These are phyloP conservation scores for Metschnikowia koreensis DNA, from an alignment of 805 yeast genomes.

Conservation along the genomic window DNA sequence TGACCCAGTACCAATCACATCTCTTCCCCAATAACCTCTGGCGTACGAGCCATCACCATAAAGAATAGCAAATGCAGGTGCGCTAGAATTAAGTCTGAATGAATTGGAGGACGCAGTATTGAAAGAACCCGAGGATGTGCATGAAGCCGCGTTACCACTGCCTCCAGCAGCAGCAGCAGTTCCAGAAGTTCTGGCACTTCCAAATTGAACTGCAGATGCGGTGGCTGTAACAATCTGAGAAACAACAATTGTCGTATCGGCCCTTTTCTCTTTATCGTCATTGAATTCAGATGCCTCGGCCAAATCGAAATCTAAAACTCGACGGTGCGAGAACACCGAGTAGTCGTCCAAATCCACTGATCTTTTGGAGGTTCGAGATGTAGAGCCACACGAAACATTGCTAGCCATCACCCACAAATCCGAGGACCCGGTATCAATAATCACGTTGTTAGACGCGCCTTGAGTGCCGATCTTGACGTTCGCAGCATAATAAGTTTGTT, in stretches of 20 bases:
- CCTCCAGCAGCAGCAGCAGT: background rate
- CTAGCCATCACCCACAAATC: constrained; percentile 42
- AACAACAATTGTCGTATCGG: background rate
- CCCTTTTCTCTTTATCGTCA: background rate
- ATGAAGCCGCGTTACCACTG: constrained; percentile 13
- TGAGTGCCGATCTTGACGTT: constrained; percentile 13
- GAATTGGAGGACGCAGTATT: constrained; percentile 38
- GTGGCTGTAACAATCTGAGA: background rate
- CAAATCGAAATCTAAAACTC: background rate
- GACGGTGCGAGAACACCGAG: constrained; percentile 2
- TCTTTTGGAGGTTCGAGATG: background rate
- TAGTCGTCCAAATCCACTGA: background rate
- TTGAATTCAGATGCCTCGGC: background rate
- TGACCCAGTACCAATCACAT: constrained; percentile 52
- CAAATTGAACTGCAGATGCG: constrained; percentile 17
- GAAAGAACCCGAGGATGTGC: constrained; percentile 50
- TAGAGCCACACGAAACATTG: background rate
- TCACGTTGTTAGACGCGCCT: constrained; percentile 23
- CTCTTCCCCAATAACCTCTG: constrained; percentile 57
- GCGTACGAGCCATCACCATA: constrained; percentile 53
- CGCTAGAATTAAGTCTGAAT: constrained; percentile 41
- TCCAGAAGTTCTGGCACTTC: background rate
- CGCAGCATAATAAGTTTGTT: constrained; percentile 12
- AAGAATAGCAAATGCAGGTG: constrained; percentile 38
- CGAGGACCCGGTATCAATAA: constrained; percentile 44